Conservation (phyloP, 768 basidiomycete species). For the Suillus decipiens region DNA sequence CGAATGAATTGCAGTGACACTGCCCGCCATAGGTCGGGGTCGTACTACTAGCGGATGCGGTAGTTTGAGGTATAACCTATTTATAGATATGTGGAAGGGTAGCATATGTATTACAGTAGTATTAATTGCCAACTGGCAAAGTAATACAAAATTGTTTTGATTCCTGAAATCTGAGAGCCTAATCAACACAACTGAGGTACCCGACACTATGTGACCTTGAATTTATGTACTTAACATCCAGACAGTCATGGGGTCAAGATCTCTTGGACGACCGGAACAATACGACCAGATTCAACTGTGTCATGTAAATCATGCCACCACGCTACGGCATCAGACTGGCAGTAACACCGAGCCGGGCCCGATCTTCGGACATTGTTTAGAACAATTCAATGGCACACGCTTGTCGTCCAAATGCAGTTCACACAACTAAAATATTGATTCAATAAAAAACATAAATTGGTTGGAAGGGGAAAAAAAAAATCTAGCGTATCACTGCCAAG, state of each 20-base stretch:
- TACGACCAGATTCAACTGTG: background rate
- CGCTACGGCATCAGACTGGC: background rate
- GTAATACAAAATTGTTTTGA: background rate
- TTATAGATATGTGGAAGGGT: constrained; percentile 1
- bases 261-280: background rate
- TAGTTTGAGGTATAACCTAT: background rate
- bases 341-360: background rate
- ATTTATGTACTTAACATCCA: background rate
- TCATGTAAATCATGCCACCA: background rate
- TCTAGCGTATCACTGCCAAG: background rate
- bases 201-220: background rate
- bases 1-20: background rate
- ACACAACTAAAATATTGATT: background rate
- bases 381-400: background rate
- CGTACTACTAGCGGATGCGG: background rate
- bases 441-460: background rate
- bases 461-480: background rate
- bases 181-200: background rate
- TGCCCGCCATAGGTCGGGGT: background rate
- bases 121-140: background rate
- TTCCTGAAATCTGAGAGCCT: background rate
- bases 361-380: background rate
- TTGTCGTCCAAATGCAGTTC: background rate
- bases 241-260: background rate
- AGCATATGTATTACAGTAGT: too few species aligned